Evolutionary conservation across 1,284 basidiomycete genomes (phyloP).

Genomic region (Apiotrichum brassicae): DNA sequence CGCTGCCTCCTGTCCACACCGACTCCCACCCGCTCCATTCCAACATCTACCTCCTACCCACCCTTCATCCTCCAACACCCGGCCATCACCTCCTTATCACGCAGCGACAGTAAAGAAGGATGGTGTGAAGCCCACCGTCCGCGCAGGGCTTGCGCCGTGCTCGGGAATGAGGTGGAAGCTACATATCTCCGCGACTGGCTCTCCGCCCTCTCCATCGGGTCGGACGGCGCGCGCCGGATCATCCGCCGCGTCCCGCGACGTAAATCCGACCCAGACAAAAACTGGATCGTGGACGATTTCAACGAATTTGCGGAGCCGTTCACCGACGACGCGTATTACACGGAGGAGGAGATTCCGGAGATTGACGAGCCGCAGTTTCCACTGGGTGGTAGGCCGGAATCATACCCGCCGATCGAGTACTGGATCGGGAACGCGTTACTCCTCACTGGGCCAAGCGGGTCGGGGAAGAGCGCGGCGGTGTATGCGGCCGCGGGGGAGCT

Average conservation of each 20-base stretch:
- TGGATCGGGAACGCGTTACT: slow-evolving; percentile 74
- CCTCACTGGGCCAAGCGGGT: slow-evolving; percentile 72
- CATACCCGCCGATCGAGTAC: slow-evolving; percentile 27
- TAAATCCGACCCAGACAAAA: slow-evolving; percentile 16
- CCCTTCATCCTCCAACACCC: slow-evolving; percentile 26
- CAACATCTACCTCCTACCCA: slow-evolving; percentile 1
- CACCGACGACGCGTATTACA: slow-evolving; percentile 18
- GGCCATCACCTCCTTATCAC: slow-evolving; percentile 23
- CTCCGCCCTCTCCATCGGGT: slow-evolving; percentile 57
- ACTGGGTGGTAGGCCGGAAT: slow-evolving; percentile 17
- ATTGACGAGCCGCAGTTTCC: slow-evolving; percentile 22
- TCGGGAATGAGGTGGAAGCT: slow-evolving; percentile 72
- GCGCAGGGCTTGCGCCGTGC: slow-evolving; percentile 61
- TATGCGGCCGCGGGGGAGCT: slow-evolving; percentile 90
- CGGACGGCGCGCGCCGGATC: slow-evolving; percentile 37
- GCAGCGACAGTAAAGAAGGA: slow-evolving; percentile 46
- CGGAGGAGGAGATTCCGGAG: slow-evolving; percentile 20
- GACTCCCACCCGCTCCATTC: background rate
- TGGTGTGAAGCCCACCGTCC: slow-evolving; percentile 80
- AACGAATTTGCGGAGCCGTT: slow-evolving; percentile 29
- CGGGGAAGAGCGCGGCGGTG: slow-evolving; percentile 86
- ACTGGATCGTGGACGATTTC: slow-evolving; percentile 47
- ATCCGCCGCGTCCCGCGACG: slow-evolving; percentile 24
- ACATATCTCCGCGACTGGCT: slow-evolving; percentile 78
- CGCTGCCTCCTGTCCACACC: too few relatives aligned